Percentiles rank a stretch among this genome's conserved stretches.
Evolutionary conservation across 73 alveolate genomes (phyloP).

Genomic region (Symbiodinium pilosum): DNA sequence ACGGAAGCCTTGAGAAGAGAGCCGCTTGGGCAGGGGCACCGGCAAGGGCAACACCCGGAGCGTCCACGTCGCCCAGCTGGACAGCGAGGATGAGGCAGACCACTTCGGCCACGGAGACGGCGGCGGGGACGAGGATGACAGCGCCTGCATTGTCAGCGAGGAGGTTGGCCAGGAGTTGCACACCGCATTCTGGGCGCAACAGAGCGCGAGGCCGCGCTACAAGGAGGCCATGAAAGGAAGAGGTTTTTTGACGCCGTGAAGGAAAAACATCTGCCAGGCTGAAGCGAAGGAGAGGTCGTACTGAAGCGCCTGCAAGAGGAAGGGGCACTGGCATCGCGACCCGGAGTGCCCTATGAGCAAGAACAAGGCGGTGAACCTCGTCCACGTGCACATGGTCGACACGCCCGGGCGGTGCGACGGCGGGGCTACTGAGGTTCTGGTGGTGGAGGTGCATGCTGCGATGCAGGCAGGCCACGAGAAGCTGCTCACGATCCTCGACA

Average conservation of each 20-base stretch:
- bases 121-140: not conserved
- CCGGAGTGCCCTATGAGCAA: not conserved
- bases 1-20: not conserved
- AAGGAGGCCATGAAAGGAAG: not conserved
- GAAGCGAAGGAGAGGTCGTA: not conserved
- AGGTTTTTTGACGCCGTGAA: no score
- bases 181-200: not conserved
- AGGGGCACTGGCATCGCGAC: slow-evolving; percentile 38
- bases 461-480: not conserved
- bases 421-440: no score
- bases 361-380: not conserved
- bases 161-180: not conserved
- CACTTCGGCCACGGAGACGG: not conserved
- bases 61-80: not conserved
- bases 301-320: not conserved
- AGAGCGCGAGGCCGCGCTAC: slow-evolving; percentile 16
- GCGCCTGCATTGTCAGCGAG: not conserved
- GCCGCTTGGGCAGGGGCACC: not conserved
- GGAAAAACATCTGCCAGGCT: not conserved
- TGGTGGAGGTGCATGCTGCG: not conserved
- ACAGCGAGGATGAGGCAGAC: not conserved
- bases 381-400: not conserved
- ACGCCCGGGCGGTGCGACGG: not conserved
- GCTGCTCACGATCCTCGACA: not conserved
- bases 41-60: not conserved